Evolutionary conservation across 192 early-diverging fungal genomes (phyloP), one percentile per base, ranked within the genome.

Genomic region (Linderina pennispora): DNA sequence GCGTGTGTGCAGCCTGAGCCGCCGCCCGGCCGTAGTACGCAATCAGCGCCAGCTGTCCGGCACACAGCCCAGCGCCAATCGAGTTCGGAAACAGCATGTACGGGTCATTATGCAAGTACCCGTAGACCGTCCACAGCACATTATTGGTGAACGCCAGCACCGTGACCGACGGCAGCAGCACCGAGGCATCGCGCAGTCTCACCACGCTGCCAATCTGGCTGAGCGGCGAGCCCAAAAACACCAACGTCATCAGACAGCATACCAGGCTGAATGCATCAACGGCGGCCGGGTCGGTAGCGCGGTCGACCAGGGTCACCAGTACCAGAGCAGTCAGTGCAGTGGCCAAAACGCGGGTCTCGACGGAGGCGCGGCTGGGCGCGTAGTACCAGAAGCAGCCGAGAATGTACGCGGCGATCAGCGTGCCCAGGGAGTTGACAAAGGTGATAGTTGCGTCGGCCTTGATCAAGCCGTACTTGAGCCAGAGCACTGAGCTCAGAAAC

Each of bases 401-500:
- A 2, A 70, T 62, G 36, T 55, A 70, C 10, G 55, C 6, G 4
- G 66, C 31, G 0, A 70, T 46, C 0, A 54, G 8, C 10, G 35
- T 36, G 4, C 66, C 66, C 1, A 61, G 13, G 0, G 5, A 11
- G 32, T 70, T 70, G 0, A 70, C 59, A 2, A 53, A 7, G 8
- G 22, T 14, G 1, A 70, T 35, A 2, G 58, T 46, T 0, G 25
- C 19, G 48, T 70, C 66, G 21, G 33, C 15, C 4, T 50, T 53
- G 3, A 70, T 37, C 20, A 62, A 33, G 18, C 66, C 66, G 50
- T 70, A 70, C 23, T 70, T 70, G 26, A 55, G 31, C 66, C 66
- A 70, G 9, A 70, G 43, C 14, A 70, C 37, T 4, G 54, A 62
- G 40, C 54, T 55, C 16, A 70, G 50, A 24, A 55, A 58, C 21